Evolutionary conservation across 2,329 filamentous ascomycete genomes (phyloP).

Genomic region (Exophiala spinifera): DNA sequence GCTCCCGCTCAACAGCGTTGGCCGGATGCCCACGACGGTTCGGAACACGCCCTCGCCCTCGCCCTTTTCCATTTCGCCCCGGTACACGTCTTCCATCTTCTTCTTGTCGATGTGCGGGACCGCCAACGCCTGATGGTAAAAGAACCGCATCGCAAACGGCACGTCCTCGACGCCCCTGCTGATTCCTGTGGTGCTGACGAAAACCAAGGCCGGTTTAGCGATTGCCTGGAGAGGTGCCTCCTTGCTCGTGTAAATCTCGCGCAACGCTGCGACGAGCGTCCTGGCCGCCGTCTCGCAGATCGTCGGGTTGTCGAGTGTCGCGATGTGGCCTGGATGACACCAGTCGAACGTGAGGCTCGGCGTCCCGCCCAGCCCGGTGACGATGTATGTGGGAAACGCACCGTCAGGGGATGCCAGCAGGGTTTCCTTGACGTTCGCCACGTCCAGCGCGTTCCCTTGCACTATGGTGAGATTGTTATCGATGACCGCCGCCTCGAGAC

Average conservation of each 20-base stretch:
- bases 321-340: slow-evolving; percentile 28
- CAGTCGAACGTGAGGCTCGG: slow-evolving; percentile 28
- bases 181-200: slow-evolving; percentile 37
- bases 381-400: slow-evolving; percentile 39
- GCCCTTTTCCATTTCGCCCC: slow-evolving; percentile 32
- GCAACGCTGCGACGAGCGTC: slow-evolving; percentile 30
- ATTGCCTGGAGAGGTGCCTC: background rate
- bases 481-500: slow-evolving; percentile 37
- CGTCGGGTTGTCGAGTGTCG: slow-evolving; percentile 35
- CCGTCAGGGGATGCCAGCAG: slow-evolving; percentile 33
- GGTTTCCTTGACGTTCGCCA: slow-evolving; percentile 39
- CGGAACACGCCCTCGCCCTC: slow-evolving; percentile 28
- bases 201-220: slow-evolving; percentile 31
- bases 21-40: slow-evolving; percentile 34
- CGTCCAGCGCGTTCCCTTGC: slow-evolving; percentile 46
- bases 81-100: slow-evolving; percentile 37
- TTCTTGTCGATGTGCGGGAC: slow-evolving; percentile 37
- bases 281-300: slow-evolving; percentile 35
- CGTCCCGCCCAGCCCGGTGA: slow-evolving; percentile 47
- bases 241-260: slow-evolving; percentile 26
- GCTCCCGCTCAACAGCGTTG: slow-evolving; percentile 34
- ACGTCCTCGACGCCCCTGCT: slow-evolving; percentile 28
- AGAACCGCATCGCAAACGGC: slow-evolving; percentile 33
- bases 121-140: slow-evolving; percentile 35
- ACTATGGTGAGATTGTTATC: slow-evolving; percentile 46